phyloP scores from a whole-genome alignment of 768 basidiomycete genomes.

The Phallus indusiatus region DNA sequence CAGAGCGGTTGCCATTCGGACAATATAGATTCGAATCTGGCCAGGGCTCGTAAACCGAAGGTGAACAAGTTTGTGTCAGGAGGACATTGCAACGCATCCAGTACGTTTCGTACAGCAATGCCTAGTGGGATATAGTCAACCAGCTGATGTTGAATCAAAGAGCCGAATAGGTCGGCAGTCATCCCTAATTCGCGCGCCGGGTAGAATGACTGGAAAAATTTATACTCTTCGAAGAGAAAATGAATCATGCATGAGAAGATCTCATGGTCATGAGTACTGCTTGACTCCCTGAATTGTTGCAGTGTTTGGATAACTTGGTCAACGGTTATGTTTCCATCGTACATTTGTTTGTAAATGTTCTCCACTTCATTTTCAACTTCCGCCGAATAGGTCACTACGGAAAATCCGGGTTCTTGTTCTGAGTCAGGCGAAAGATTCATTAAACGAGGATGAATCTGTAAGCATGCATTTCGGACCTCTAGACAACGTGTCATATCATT shows the following conservation, averaged over 20 bases:
- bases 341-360: conserved; percentile 95
- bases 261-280: conserved; percentile 81
- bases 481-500: conserved; percentile 79
- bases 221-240: conserved; percentile 99
- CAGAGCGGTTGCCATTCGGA: conserved; percentile 91
- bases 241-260: conserved; percentile 99
- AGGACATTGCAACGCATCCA: conserved; percentile 86
- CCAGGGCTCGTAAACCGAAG: conserved; percentile 87
- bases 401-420: conserved; percentile 85
- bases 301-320: conserved; percentile 90
- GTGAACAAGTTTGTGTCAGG: conserved; percentile 91
- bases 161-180: conserved; percentile 94
- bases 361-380: conserved; percentile 94
- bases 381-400: conserved; percentile 75
- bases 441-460: conserved; percentile 92
- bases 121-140: conserved; percentile 91
- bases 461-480: conserved; percentile 84
- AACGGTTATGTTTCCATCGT: conserved; percentile 87
- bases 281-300: conserved; percentile 75
- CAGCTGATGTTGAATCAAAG: conserved; percentile 86
- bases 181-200: conserved; percentile 89
- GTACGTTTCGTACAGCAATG: conserved; percentile 93
- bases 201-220: conserved; percentile 96
- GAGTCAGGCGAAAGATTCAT: conserved; percentile 86
- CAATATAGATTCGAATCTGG: conserved; percentile 78